Percentiles rank a stretch among this genome's conserved stretches.
These are phyloP conservation scores for Isoetes taiwanensis DNA, from an alignment of 75 land plant genomes.

Conservation along the genomic window DNA sequence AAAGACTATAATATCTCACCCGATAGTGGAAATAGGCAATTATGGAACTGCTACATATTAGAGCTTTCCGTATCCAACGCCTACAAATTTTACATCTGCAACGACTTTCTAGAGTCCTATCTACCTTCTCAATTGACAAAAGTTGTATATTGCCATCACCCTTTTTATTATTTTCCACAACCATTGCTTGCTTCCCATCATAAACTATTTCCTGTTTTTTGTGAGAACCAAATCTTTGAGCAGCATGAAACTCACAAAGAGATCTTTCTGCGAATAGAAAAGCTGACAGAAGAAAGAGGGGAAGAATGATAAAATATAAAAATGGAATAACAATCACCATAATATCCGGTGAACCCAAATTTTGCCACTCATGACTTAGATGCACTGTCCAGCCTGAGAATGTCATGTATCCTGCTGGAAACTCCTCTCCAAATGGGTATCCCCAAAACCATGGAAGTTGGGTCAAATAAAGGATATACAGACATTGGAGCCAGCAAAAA, in stretches of 20 bases:
- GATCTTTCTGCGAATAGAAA: slow-evolving; percentile 55
- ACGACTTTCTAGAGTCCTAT: too few relatives aligned
- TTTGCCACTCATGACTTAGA: slow-evolving; percentile 3
- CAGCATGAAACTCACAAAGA: slow-evolving; percentile 25
- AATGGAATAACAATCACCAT: slow-evolving; percentile 75
- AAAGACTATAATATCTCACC: slow-evolving; percentile 34
- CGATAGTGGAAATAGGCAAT: slow-evolving; percentile 41
- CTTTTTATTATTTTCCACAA: slow-evolving; percentile 11
- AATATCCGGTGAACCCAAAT: slow-evolving; percentile 68
- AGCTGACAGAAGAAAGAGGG: slow-evolving; percentile 31
- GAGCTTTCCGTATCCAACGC: slow-evolving; percentile 46
- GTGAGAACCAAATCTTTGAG: too few relatives aligned
- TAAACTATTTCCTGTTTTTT: not conserved
- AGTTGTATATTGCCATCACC: too few relatives aligned
- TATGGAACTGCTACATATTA: slow-evolving; percentile 30
- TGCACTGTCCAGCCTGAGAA: slow-evolving; percentile 57
- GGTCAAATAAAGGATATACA: slow-evolving; percentile 39
- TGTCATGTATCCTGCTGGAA: slow-evolving; percentile 46
- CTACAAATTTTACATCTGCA: too few relatives aligned
- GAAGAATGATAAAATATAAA: slow-evolving; percentile 49
- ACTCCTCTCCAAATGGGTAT: slow-evolving; percentile 42
- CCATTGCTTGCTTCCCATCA: slow-evolving; percentile 37
- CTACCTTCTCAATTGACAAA: too few relatives aligned
- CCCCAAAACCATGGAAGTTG: slow-evolving; percentile 80
- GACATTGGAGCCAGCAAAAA: slow-evolving; percentile 38